Conservation (phyloP, 2,329 filamentous ascomycete species). For the Scytalidium lignicola region DNA sequence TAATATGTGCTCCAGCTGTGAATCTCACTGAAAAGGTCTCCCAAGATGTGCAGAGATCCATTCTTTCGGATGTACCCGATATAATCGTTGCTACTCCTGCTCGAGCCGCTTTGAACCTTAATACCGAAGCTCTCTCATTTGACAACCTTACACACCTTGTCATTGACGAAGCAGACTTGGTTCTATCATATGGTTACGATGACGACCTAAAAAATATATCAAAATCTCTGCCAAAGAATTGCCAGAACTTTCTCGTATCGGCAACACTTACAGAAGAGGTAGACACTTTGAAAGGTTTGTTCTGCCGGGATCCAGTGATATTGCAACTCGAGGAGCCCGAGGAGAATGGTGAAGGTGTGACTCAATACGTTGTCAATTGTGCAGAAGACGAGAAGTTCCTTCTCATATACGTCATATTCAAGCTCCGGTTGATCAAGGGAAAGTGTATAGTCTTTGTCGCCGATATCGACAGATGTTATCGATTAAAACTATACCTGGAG, state of each 20-base stretch:
- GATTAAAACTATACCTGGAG: slow-evolving; percentile 90
- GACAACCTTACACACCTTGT: slow-evolving; percentile 68
- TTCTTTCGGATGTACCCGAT: slow-evolving; percentile 81
- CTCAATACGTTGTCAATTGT: slow-evolving; percentile 84
- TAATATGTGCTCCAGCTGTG: slow-evolving; percentile 41
- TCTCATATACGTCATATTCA: slow-evolving; percentile 89
- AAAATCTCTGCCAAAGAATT: slow-evolving; percentile 71
- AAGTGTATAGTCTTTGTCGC: slow-evolving; percentile 83
- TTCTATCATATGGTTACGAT: slow-evolving; percentile 90
- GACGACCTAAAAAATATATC: slow-evolving; percentile 81
- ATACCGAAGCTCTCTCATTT: slow-evolving; percentile 64
- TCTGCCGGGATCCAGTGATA: slow-evolving; percentile 74
- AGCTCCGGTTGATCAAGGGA: slow-evolving; percentile 87
- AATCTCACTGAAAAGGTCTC: slow-evolving; percentile 90
- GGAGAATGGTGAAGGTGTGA: slow-evolving; percentile 68
- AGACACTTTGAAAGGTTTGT: slow-evolving; percentile 76
- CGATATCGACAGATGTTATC: slow-evolving; percentile 85
- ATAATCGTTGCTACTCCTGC: slow-evolving; percentile 87
- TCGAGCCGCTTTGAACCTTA: slow-evolving; percentile 74
- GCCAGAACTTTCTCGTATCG: slow-evolving; percentile 91
- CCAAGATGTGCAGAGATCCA: slow-evolving; percentile 79
- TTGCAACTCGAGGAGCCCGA: slow-evolving; percentile 81
- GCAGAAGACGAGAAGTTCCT: slow-evolving; percentile 98
- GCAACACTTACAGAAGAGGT: slow-evolving; percentile 88
- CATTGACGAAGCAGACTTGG: slow-evolving; percentile 89